Evolutionary conservation across 2,329 filamentous ascomycete species (phyloP).

Genomic region (Colletotrichum musae): DNA sequence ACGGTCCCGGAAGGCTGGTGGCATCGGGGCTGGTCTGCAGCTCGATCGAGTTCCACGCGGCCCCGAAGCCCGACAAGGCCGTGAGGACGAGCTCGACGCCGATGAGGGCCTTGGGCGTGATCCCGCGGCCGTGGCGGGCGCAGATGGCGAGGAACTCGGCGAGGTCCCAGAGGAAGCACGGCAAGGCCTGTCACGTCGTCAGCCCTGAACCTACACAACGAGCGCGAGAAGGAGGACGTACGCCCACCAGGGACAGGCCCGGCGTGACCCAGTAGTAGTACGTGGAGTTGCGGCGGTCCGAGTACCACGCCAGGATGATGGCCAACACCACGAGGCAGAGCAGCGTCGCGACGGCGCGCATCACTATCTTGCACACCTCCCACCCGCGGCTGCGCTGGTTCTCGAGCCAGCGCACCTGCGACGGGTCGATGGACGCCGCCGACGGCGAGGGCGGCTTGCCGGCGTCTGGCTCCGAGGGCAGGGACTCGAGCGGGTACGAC

Average conservation of each 20-base stretch:
- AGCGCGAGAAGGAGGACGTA: constrained; percentile 1
- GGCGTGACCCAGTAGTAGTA: not conserved
- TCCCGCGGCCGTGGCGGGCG: constrained; percentile 44
- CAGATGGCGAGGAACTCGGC: constrained; percentile 46
- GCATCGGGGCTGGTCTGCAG: not conserved
- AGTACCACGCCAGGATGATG: constrained; percentile 19
- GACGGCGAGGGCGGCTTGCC: constrained; percentile 41
- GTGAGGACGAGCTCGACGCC: constrained; percentile 46
- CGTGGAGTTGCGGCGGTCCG: not conserved
- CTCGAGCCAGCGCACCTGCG: constrained; percentile 34
- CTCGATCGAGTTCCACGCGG: constrained; percentile 4
- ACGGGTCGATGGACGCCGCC: constrained; percentile 38
- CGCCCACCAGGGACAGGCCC: constrained; percentile 11
- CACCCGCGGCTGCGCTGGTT: constrained; percentile 40
- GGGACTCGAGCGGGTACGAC: constrained; percentile 37
- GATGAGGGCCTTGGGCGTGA: constrained; percentile 47
- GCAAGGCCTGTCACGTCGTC: constrained; percentile 24
- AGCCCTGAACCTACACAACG: not conserved
- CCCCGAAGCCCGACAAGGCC: constrained; percentile 16
- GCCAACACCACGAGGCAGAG: constrained; percentile 39
- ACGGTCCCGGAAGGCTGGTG: not conserved
- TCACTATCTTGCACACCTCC: constrained; percentile 45
- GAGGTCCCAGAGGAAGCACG: constrained; percentile 45
- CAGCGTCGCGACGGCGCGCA: constrained; percentile 41
- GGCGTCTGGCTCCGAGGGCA: constrained; percentile 40